phyloP scores from a whole-genome alignment of 2,329 filamentous ascomycete species.

The Fusarium nelsonii region DNA sequence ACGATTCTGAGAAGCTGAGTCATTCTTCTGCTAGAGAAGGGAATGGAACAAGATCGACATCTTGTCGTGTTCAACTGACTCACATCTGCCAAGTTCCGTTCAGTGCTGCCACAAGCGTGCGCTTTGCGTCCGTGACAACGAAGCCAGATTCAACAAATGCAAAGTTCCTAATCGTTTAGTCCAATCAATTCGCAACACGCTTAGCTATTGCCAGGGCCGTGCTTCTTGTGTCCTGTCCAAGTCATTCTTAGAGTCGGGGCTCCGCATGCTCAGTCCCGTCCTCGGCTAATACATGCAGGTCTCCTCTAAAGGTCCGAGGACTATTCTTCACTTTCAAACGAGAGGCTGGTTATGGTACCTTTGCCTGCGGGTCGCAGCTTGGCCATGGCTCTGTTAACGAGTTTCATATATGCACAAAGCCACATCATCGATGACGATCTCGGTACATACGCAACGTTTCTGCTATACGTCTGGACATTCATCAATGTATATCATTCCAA shows the following conservation, averaged over 20 bases:
- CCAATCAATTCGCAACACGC: not conserved
- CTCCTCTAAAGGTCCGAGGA: not conserved
- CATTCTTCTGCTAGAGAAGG: not conserved
- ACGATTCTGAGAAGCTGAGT: no score
- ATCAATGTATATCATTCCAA: no score
- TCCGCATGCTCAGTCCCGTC: not conserved
- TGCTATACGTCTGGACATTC: no score
- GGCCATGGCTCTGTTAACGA: not conserved
- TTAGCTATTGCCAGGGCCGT: not conserved
- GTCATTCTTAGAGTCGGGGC: not conserved
- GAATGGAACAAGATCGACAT: not conserved
- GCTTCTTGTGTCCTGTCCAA: accelerated
- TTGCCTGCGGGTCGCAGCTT: no score
- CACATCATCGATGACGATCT: not conserved
- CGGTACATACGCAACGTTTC: not conserved
- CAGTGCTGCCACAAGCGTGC: not conserved
- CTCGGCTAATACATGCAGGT: not conserved
- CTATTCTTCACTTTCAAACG: no score
- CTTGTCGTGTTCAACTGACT: not conserved
- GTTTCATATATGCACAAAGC: not conserved
- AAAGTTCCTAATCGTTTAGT: accelerated
- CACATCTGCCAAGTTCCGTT: not conserved
- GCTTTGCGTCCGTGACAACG: not conserved
- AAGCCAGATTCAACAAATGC: no score
- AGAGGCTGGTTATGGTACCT: not conserved